phyloP scores from a whole-genome alignment of 1,139 yeast species.

The Hemisphaericaspora xylofermentans region DNA sequence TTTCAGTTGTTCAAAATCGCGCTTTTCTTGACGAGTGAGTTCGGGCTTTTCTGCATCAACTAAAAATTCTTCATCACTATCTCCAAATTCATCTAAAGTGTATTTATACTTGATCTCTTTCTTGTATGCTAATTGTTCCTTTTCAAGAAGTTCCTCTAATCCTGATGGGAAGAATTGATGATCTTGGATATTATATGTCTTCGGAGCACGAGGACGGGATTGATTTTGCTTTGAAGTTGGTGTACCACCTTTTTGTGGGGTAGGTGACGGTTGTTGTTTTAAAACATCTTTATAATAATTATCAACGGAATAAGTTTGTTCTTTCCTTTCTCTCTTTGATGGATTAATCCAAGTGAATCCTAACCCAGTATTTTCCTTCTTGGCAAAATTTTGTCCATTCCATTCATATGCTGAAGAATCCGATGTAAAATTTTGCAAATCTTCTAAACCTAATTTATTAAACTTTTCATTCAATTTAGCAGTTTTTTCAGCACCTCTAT shows the following conservation, averaged over 20 bases:
- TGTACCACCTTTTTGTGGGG: slow-evolving; percentile 5
- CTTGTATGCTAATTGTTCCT: slow-evolving; percentile 77
- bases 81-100: slow-evolving; percentile 53
- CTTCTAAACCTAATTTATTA: slow-evolving; percentile 84
- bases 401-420: slow-evolving; percentile 93
- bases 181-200: slow-evolving; percentile 70
- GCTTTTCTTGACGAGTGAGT: slow-evolving; percentile 41
- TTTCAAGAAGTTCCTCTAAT: slow-evolving; percentile 62
- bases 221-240: slow-evolving; percentile 3
- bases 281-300: slow-evolving; percentile 82
- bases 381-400: slow-evolving; percentile 94
- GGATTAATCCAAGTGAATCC: slow-evolving; percentile 81
- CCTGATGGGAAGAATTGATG: slow-evolving; percentile 83
- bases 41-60: slow-evolving; percentile 47
- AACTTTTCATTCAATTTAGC: slow-evolving; percentile 74
- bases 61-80: slow-evolving; percentile 56
- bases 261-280: slow-evolving; percentile 23
- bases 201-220: slow-evolving; percentile 58
- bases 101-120: slow-evolving; percentile 72
- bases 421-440: slow-evolving; percentile 82
- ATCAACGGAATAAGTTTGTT: slow-evolving; percentile 83
- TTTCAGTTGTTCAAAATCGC: slow-evolving; percentile 57
- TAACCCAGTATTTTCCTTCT: slow-evolving; percentile 45
- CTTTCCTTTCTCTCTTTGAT: slow-evolving; percentile 85
- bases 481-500: slow-evolving; percentile 80